Evolutionary conservation across 2,329 filamentous ascomycete species (phyloP), one percentile per base, ranked within the genome.

Genomic region (Botrytis cinerea): DNA sequence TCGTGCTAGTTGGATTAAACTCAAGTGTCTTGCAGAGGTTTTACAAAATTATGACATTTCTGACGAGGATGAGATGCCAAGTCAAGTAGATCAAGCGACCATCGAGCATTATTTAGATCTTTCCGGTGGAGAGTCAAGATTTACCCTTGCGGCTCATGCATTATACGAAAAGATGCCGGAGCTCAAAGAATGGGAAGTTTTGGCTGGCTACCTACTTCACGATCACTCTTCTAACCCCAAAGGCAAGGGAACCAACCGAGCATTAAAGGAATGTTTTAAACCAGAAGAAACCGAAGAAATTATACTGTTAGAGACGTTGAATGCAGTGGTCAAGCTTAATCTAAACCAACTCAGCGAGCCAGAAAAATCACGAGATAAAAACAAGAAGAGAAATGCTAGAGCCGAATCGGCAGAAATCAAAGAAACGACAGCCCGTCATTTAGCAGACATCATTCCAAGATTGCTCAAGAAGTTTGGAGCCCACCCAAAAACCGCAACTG

Each of bases 391-490:
- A 67, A 84, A 84, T 22, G 85, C 89, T 71, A 89, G 88, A 67
- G 85, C 89, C 35, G 90, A 93, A 74, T 83, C 86, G 28, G 83
- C 86, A 9, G 92, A 95, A 74, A 87, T 90, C 40, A 92, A 93
- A 75, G 94, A 97, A 79, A 90, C 92, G 67, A 91, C 92, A 51
- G 93, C 93, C 2, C 87, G 94, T 66, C 90, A 92, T 77, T 86
- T 99, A 54, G 93, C 94, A 14, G 86, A 88, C 54, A 86, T 93
- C 22, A 95, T 98, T 71, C 96, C 96, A 0, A 91, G 90, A 76
- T 88, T 99, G 2, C 85, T 99, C 70, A 97, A 92, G 83, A 98
- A 98, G 80, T 99, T 94, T 78, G 95, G 96, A 8, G 93, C 95
- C n/a, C 88, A 93, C 43, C 92, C 96, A 25, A 91, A 92, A 79